Conservation (phyloP, 805 yeast genomes). For the Wickerhamiella azyma region DNA sequence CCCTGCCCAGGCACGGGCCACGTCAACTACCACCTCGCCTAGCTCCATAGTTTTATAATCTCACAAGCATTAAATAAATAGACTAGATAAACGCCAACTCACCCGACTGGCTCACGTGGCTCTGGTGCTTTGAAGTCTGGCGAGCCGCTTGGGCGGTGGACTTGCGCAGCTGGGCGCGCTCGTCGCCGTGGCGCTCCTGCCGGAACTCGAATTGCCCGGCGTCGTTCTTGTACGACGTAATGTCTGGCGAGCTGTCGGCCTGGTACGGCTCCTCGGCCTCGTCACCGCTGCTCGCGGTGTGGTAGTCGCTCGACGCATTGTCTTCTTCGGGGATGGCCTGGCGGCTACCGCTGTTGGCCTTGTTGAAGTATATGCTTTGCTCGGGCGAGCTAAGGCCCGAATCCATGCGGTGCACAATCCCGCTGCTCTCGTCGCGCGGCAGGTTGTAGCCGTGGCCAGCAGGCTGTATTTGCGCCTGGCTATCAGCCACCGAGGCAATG, state of each 20-base stretch:
- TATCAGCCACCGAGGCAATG: conserved; percentile 72
- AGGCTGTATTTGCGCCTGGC: conserved; percentile 36
- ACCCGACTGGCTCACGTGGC: conserved; percentile 18
- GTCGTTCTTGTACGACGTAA: conserved; percentile 24
- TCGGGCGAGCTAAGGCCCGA: conserved; percentile 22
- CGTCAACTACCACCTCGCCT: too few relatives aligned
- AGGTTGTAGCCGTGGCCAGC: conserved; percentile 5
- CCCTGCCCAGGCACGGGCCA: too few relatives aligned
- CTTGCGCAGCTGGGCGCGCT: conserved; percentile 9
- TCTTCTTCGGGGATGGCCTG: background rate
- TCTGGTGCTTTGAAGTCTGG: conserved; percentile 22
- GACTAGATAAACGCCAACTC: conserved; percentile 25
- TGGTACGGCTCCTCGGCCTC: conserved; percentile 17
- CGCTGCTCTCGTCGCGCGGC: conserved; percentile 25
- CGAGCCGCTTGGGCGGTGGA: conserved; percentile 17
- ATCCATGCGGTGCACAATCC: conserved; percentile 22
- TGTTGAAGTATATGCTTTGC: background rate
- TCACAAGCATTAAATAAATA: background rate
- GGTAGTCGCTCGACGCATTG: conserved; percentile 17
- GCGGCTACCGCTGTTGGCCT: background rate
- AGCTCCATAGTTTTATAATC: too few relatives aligned
- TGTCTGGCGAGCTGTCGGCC: conserved; percentile 15
- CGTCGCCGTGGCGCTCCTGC: conserved; percentile 12
- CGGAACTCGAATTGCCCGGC: conserved; percentile 24
- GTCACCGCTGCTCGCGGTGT: conserved; percentile 24